Evolutionary conservation across 148 eudicot genomes (phyloP).

Genomic region (Amaranthus cruentus): DNA sequence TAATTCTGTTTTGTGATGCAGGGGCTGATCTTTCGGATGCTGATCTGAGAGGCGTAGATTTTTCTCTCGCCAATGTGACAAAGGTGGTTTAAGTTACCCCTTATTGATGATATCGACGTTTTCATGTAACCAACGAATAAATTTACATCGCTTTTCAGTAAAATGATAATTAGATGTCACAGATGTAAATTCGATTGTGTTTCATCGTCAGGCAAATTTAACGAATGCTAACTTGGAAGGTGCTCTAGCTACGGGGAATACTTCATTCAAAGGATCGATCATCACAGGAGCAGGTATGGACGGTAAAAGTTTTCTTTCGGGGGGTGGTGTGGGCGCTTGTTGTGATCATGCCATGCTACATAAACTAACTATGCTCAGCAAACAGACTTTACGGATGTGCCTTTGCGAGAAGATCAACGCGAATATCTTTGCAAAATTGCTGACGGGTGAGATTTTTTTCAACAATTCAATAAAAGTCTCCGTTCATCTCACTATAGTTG

Average conservation of each 20-base stretch:
- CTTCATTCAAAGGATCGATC: constrained; percentile 79
- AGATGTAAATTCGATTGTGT: neutral
- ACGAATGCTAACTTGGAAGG: constrained; percentile 96
- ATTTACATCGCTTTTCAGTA: neutral
- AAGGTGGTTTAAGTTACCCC: constrained; percentile 39
- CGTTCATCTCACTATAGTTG: neutral
- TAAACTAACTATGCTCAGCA: neutral
- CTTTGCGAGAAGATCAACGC: constrained; percentile 86
- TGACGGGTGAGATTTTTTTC: constrained; percentile 54
- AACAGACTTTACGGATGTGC: constrained; percentile 92
- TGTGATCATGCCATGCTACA: neutral
- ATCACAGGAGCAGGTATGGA: constrained; percentile 86
- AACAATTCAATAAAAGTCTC: neutral
- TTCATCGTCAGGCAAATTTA: constrained; percentile 57
- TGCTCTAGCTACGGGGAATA: constrained; percentile 79
- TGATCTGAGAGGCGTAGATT: constrained; percentile 92
- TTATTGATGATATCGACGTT: neutral
- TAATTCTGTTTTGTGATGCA: constrained; percentile 26
- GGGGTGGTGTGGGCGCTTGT: too few species aligned
- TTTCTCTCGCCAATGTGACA: constrained; percentile 80
- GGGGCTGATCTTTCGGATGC: constrained; percentile 98
- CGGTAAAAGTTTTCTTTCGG: neutral
- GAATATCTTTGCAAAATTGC: constrained; percentile 87
- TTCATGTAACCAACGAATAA: neutral
- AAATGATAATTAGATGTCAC: neutral